Conservation (phyloP, 495 filamentous ascomycete species). For the Apodospora peruviana region DNA sequence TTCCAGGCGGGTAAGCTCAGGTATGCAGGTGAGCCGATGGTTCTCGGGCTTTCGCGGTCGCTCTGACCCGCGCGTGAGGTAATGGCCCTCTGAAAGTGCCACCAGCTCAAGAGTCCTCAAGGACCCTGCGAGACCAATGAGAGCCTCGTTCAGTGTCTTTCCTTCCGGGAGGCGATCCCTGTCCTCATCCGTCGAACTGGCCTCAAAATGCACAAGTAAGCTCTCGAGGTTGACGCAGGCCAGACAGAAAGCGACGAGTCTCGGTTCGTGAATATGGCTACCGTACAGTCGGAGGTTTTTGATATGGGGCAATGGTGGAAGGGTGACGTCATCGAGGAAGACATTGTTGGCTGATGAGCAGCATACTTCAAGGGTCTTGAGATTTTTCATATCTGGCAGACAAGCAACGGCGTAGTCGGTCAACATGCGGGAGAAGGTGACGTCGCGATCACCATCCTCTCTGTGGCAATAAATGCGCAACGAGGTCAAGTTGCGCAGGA, state of each 20-base stretch:
- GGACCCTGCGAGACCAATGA: constrained; percentile 14
- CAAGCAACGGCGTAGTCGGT: constrained; percentile 20
- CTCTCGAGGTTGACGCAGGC: constrained; percentile 25
- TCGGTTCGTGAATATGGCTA: constrained; percentile 26
- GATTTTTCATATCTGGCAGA: constrained; percentile 10
- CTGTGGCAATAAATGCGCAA: constrained; percentile 31
- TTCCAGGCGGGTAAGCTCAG: constrained; percentile 18
- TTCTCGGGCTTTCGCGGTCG: constrained; percentile 30
- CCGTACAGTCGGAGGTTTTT: constrained; percentile 27
- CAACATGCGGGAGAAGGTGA: constrained; percentile 19
- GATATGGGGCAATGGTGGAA: constrained; percentile 23
- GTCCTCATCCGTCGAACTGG: constrained; percentile 22
- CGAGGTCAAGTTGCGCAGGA: constrained; percentile 13
- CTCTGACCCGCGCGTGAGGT: constrained; percentile 25
- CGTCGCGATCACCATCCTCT: constrained; percentile 18
- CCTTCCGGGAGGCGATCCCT: constrained; percentile 23
- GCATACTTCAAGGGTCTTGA: constrained; percentile 30
- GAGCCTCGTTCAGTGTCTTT: constrained; percentile 24
- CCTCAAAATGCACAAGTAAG: constrained; percentile 28
- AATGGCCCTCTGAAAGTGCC: constrained; percentile 24
- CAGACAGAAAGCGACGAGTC: constrained; percentile 19
- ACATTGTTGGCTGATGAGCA: constrained; percentile 19
- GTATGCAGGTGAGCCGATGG: constrained; percentile 27
- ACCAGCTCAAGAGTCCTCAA: constrained; percentile 24
- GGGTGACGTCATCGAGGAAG: constrained; percentile 3